These are phyloP conservation scores for Cruciata laevipes DNA, from an alignment of 257 asterid genomes.

Conservation along the genomic window DNA sequence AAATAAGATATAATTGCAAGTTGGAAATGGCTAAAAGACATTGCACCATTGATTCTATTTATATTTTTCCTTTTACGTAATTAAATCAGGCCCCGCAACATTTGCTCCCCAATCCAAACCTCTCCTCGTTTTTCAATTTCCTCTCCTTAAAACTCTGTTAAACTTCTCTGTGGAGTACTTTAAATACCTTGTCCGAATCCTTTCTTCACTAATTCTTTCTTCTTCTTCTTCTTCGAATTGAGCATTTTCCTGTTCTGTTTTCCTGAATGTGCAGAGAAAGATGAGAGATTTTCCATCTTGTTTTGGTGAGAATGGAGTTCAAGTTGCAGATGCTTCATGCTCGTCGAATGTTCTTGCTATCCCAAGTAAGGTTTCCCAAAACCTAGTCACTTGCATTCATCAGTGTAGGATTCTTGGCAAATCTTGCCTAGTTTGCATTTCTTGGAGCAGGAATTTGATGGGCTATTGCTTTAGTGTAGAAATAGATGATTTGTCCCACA, in stretches of 20 bases:
- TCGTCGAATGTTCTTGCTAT: slow-evolving; percentile 38
- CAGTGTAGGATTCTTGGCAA: slow-evolving; percentile 65
- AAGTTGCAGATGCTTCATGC: slow-evolving; percentile 91
- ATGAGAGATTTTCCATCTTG: slow-evolving; percentile 99
- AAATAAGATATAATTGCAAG: slow-evolving; percentile 7
- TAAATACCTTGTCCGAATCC: slow-evolving; percentile 20
- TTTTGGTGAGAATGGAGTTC: slow-evolving; percentile 92
- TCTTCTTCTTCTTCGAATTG: slow-evolving; percentile 8
- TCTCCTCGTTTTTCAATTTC: slow-evolving; percentile 20
- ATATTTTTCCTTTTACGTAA: background rate
- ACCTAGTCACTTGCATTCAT: slow-evolving; percentile 58
- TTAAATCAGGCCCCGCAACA: slow-evolving; percentile 23
- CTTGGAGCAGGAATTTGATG: slow-evolving; percentile 90
- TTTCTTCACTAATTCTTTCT: slow-evolving; percentile 12
- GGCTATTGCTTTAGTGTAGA: slow-evolving; percentile 82
- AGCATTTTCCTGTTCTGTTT: slow-evolving; percentile 9
- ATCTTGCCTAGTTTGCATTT: slow-evolving; percentile 49
- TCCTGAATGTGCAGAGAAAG: slow-evolving; percentile 16
- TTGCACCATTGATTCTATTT: slow-evolving; percentile 6
- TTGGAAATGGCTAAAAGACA: slow-evolving; percentile 14
- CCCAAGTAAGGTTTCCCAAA: slow-evolving; percentile 49
- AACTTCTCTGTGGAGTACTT: slow-evolving; percentile 30
- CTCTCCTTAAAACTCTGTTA: slow-evolving; percentile 28
- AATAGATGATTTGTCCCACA: slow-evolving; percentile 66
- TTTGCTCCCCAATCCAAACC: slow-evolving; percentile 26